Evolutionary conservation across 306 rosid genomes (phyloP).

Genomic region (Dalbergia cochinchinensis): DNA sequence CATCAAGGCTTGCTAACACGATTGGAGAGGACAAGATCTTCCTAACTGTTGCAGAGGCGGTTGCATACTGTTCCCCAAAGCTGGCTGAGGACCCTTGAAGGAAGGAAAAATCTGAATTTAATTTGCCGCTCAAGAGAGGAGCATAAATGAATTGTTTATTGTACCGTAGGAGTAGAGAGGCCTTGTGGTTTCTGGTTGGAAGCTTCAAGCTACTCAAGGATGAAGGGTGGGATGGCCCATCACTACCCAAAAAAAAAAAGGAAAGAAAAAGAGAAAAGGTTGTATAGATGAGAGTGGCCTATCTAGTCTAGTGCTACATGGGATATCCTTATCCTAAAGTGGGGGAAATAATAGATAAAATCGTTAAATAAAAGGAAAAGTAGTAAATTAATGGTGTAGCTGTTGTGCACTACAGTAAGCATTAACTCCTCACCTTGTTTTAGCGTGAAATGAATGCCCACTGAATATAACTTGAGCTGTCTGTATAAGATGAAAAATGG

Average conservation of each 20-base stretch:
- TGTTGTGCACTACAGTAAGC: slow-evolving; percentile 40
- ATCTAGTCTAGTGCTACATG: neutral
- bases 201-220: slow-evolving; percentile 8
- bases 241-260: neutral
- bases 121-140: neutral
- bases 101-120: neutral
- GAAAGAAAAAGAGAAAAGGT: neutral
- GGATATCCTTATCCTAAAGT: slow-evolving; percentile 49
- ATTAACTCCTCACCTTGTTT: slow-evolving; percentile 1
- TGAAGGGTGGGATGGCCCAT: slow-evolving; percentile 17
- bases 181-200: slow-evolving; percentile 7
- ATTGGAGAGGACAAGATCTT: slow-evolving; percentile 83
- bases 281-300: slow-evolving; percentile 27
- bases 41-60: slow-evolving; percentile 89
- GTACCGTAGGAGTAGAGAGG: slow-evolving; percentile 14
- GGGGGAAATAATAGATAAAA: slow-evolving; percentile 6
- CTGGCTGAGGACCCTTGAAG: slow-evolving; percentile 64
- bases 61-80: slow-evolving; percentile 74
- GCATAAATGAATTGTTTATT: neutral
- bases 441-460: slow-evolving; percentile 38
- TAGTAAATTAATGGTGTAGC: slow-evolving; percentile 31
- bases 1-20: slow-evolving; percentile 60
- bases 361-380: neutral
- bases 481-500: neutral
- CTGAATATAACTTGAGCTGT: slow-evolving; percentile 1